These are phyloP conservation scores for Talaromyces sp. DNA, from an alignment of 2,329 filamentous ascomycete genomes.

Conservation along the genomic window DNA sequence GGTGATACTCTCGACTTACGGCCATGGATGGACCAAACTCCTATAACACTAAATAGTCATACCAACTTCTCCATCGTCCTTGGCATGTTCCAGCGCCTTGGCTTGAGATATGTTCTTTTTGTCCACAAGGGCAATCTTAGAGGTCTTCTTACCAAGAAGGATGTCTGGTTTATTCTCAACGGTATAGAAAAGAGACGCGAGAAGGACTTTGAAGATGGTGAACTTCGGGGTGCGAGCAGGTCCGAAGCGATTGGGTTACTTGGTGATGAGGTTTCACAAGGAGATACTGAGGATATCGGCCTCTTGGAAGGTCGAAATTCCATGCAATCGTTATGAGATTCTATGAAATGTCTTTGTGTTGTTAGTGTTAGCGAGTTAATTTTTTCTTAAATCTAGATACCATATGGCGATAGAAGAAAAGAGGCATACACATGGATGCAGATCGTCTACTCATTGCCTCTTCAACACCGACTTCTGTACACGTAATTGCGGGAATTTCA, in stretches of 20 bases:
- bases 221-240: conserved; percentile 26
- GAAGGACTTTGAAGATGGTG: conserved; percentile 29
- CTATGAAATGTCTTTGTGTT: not conserved
- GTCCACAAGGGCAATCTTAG: conserved; percentile 75
- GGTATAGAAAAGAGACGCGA: conserved; percentile 58
- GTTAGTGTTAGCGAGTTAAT: conserved; percentile 6
- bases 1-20: conserved; percentile 76
- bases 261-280: conserved; percentile 26
- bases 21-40: conserved; percentile 99
- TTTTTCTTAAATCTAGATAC: conserved; percentile 1
- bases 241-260: conserved; percentile 40
- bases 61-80: conserved; percentile 79
- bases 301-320: conserved; percentile 30
- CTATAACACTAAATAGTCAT: conserved; percentile 77
- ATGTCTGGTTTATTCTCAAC: conserved; percentile 90
- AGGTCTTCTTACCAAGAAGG: conserved; percentile 92
- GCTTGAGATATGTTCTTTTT: conserved; percentile 85
- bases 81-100: conserved; percentile 90
- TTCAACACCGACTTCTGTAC: not conserved
- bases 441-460: not conserved
- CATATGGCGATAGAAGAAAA: conserved; percentile 4
- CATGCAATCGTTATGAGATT: conserved; percentile 25
- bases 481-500: not conserved
- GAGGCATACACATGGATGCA: not conserved
- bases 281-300: conserved; percentile 29